Conservation (phyloP, 164 flowering plant species). For the Hamamelis virginiana region DNA sequence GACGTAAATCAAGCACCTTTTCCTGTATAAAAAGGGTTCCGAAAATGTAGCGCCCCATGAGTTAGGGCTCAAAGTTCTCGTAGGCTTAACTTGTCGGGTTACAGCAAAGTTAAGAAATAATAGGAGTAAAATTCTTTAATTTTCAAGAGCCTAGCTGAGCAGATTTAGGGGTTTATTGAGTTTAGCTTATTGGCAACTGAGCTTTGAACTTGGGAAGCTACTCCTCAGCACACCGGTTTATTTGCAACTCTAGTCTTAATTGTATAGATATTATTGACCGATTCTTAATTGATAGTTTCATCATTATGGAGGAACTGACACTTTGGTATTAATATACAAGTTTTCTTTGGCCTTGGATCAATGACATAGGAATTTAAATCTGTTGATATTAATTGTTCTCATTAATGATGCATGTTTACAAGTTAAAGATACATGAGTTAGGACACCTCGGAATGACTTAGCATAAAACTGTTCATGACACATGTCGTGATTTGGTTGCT, state of each 20-base stretch:
- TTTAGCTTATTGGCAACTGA: neutral
- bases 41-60: neutral
- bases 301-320: neutral
- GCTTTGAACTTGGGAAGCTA: neutral
- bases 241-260: neutral
- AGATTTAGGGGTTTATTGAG: neutral
- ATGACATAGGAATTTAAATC: neutral
- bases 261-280: neutral
- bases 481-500: too few relatives aligned
- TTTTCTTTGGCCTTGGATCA: too few relatives aligned
- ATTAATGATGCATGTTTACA: neutral
- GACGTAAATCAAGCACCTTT: neutral
- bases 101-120: neutral
- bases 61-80: neutral
- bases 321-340: neutral
- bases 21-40: neutral
- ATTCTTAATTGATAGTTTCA: neutral
- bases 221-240: neutral
- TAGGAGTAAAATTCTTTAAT: neutral
- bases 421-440: too few relatives aligned
- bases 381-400: neutral
- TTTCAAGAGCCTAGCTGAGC: neutral
- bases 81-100: neutral
- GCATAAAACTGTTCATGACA: too few relatives aligned
- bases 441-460: too few relatives aligned